A percentile compares a stretch with the other conserved stretches of the same genome.
Evolutionary conservation across 148 eudicot species (phyloP).

Genomic region (Vaccinium myrtillus): DNA sequence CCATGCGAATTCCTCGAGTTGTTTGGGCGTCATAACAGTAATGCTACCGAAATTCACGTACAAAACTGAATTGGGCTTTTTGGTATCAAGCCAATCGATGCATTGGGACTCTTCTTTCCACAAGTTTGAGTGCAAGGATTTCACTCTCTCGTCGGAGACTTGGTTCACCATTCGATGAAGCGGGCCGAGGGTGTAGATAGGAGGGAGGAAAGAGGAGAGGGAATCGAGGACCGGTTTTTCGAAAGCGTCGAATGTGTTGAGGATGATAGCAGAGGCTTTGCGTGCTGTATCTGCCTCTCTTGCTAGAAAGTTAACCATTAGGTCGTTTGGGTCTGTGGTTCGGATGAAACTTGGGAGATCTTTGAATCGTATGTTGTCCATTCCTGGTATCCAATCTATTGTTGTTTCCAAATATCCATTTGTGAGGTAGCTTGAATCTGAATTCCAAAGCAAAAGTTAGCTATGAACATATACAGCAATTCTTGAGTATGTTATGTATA

Average conservation of each 20-base stretch:
- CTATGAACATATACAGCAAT: no score
- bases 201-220: constrained; percentile 31
- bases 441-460: background rate
- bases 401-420: constrained; percentile 51
- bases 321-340: constrained; percentile 25
- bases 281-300: constrained; percentile 19
- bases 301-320: constrained; percentile 19
- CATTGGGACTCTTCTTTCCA: constrained; percentile 54
- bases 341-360: constrained; percentile 52
- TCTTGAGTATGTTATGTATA: no score
- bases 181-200: constrained; percentile 45
- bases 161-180: constrained; percentile 30
- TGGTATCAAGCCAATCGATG: constrained; percentile 48
- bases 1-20: constrained; percentile 59
- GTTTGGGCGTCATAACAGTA: constrained; percentile 36
- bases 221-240: constrained; percentile 37
- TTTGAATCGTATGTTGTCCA: constrained; percentile 27
- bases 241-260: constrained; percentile 53
- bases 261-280: constrained; percentile 39
- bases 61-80: constrained; percentile 40
- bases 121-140: constrained; percentile 41
- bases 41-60: constrained; percentile 60
- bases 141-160: constrained; percentile 20
- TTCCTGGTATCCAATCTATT: constrained; percentile 40
- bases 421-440: constrained; percentile 42